Evolutionary conservation across 2,329 filamentous ascomycete species (phyloP).

Genomic region (Metarhizium robertsii): DNA sequence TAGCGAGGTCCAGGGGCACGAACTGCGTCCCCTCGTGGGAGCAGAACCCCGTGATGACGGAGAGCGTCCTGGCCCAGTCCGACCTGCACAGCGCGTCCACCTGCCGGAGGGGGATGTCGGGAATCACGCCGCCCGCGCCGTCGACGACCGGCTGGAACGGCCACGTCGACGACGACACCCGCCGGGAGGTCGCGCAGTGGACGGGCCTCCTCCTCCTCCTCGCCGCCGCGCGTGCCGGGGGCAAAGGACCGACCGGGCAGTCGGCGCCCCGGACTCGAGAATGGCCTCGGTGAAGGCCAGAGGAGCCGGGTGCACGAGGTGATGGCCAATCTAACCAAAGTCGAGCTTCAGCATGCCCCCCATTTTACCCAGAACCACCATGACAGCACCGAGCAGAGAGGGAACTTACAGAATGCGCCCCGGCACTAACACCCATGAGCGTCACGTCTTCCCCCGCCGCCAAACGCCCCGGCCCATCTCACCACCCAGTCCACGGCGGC

Average conservation of each 20-base stretch:
- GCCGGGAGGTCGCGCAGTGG: no score
- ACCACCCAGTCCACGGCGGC: constrained; percentile 50
- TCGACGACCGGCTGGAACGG: constrained; percentile 65
- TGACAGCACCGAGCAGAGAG: neutral
- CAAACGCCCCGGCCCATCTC: constrained; percentile 49
- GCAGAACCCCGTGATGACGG: no score
- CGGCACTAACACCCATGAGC: constrained; percentile 52
- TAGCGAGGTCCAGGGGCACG: no score
- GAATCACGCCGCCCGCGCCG: constrained; percentile 38
- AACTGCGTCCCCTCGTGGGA: no score
- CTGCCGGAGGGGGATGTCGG: constrained; percentile 19
- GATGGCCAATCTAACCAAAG: constrained; percentile 50
- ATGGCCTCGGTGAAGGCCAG: constrained; percentile 44
- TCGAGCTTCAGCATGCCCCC: neutral
- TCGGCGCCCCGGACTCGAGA: constrained; percentile 47
- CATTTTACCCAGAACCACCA: neutral
- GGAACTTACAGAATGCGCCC: constrained; percentile 48
- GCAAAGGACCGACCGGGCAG: constrained; percentile 46
- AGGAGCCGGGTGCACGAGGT: constrained; percentile 42
- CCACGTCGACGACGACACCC: constrained; percentile 25
- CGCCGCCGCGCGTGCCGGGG: constrained; percentile 35
- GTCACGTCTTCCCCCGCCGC: constrained; percentile 47
- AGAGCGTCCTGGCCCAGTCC: no score
- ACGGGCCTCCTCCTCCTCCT: no score
- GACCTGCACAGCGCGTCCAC: constrained; percentile 30